phyloP scores from a whole-genome alignment of 2,329 filamentous ascomycete genomes.

The Arthrobotrys pseudoclavata region DNA sequence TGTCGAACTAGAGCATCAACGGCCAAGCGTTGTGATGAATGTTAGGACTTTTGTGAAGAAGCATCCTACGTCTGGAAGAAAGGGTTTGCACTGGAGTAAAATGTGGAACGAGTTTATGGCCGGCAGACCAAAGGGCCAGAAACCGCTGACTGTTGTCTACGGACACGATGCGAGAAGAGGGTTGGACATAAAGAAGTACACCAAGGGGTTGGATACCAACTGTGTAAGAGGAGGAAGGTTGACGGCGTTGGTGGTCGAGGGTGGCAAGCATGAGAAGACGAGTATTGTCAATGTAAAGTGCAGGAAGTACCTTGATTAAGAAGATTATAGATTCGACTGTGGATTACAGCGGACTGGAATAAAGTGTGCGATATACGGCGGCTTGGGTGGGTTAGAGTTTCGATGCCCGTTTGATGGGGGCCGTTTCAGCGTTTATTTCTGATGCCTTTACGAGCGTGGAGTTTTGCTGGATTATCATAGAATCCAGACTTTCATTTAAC shows the following conservation, averaged over 20 bases:
- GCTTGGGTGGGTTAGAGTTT: neutral
- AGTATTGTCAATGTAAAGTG: conserved; percentile 62
- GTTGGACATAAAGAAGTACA: conserved; percentile 77
- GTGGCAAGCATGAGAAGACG: conserved; percentile 66
- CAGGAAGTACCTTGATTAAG: conserved; percentile 50
- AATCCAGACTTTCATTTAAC: neutral
- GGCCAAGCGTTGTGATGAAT: conserved; percentile 88
- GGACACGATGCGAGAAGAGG: conserved; percentile 86
- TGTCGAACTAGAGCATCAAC: conserved; percentile 73
- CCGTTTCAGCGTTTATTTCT: conserved; percentile 23
- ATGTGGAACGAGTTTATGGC: conserved; percentile 63
- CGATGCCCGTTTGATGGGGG: neutral
- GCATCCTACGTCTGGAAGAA: conserved; percentile 70
- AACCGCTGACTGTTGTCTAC: conserved; percentile 80
- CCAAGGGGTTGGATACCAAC: conserved; percentile 86
- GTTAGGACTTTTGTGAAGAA: conserved; percentile 82
- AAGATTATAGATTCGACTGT: neutral
- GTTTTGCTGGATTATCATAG: conserved; percentile 30
- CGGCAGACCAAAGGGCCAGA: neutral
- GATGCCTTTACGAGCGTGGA: conserved; percentile 45
- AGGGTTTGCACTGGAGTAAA: conserved; percentile 77
- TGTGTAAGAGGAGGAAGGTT: conserved; percentile 83
- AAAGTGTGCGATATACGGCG: neutral
- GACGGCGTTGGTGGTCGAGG: conserved; percentile 81
- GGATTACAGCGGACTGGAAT: neutral